Base-by-base conservation (phyloP, 2,329 filamentous ascomycete genomes). In the Pochonia chlamydosporia region DNA sequence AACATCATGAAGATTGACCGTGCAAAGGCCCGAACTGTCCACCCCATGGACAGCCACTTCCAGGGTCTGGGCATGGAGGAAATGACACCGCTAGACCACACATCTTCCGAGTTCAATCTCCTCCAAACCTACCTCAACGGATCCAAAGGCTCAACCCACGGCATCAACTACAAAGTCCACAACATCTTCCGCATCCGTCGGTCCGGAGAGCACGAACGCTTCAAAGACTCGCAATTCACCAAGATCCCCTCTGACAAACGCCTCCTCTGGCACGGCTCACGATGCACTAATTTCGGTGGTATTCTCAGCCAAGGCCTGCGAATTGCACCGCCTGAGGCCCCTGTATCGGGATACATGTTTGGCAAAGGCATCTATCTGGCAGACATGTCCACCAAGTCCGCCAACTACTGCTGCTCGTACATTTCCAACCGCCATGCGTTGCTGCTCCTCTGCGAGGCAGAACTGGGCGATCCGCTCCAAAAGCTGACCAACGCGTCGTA, bases 341-440 rank as follows among this genome's bases (percentile, higher is more conserved):
- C 89, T 0, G 82, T 82, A 0, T 78, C 75, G 4, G 88, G 88
- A 1, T 90, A 92, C 70, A 92, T 92, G 86, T 95, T 95, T 55
- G 89, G 85, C 48, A 95, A 95, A 65, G 89, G 89, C 39, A 86
- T 95, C 40, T 95, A 95, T 61, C 77, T 95, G 2, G 89, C 89
- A 3, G 89, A 95, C 58, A 90, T 90, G 75, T 85, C 82, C 0
- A 85, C 80, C 61, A 95, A 95, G 67, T 89, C 85, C 2, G 88
- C 88, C 14, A 81, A 81, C 56, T 95, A 95, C 68, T 93, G 88
- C 62, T 76, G 65, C 44, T 62, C 80, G 0, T 62, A 67, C 53
- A 75, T 70, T 50, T 86, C 84, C n/a, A 78, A 76, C n/a, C 78
- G 80, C 18, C 80, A 82, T 20, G 89, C 83, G 0, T 72, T 96